phyloP scores from a whole-genome alignment of 2,329 filamentous ascomycete genomes.

The Fusarium protoensiforme region DNA sequence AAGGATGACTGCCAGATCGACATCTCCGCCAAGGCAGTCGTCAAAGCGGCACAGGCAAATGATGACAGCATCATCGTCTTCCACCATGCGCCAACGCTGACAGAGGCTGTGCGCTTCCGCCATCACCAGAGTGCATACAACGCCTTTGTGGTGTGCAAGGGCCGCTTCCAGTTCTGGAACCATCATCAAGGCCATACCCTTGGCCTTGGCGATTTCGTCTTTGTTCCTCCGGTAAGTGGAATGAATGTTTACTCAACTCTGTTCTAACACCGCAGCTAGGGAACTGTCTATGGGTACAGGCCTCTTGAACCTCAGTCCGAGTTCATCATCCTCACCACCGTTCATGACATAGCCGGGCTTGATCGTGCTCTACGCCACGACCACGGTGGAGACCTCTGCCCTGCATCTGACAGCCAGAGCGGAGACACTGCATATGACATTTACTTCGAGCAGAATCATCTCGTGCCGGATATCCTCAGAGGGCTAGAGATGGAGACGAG shows the following conservation, averaged over 20 bases:
- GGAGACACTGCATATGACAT: not conserved
- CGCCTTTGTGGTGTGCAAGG: not conserved
- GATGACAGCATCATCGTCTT: not conserved
- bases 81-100: not conserved
- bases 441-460: not conserved
- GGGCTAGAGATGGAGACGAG: not conserved
- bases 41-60: not conserved
- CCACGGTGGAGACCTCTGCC: not conserved
- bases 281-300: not conserved
- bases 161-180: not conserved
- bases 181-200: not conserved
- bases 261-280: not conserved
- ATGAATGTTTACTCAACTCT: not conserved
- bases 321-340: not conserved
- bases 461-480: not conserved
- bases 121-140: not conserved
- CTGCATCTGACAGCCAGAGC: not conserved
- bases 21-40: not conserved
- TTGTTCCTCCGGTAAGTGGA: not conserved
- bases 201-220: not conserved
- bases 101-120: not conserved
- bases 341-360: not conserved
- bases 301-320: not conserved
- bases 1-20: not conserved
- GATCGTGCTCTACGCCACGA: not conserved